Conservation (phyloP, 2,329 filamentous ascomycete genomes). For the Trichoderma sp. region DNA sequence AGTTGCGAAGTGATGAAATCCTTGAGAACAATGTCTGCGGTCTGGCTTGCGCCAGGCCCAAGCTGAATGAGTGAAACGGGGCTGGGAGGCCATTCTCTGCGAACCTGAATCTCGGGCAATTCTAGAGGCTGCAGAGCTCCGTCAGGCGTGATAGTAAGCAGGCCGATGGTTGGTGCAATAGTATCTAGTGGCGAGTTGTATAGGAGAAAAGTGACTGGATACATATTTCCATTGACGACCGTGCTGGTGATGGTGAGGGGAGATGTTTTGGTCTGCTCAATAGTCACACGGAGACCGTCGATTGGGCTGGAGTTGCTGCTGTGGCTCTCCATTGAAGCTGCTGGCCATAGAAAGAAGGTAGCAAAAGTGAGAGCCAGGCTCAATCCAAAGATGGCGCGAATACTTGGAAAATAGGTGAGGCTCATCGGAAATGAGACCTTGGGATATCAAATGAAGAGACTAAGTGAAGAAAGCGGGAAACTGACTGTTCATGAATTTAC, state of each 20-base stretch:
- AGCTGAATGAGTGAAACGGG: slow-evolving; percentile 43
- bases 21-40: slow-evolving; percentile 40
- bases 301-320: slow-evolving; percentile 23
- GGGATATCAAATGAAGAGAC: background rate
- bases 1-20: slow-evolving; percentile 38
- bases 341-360: slow-evolving; percentile 25
- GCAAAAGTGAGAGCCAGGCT: slow-evolving; percentile 26
- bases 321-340: slow-evolving; percentile 25
- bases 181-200: slow-evolving; percentile 51
- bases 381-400: slow-evolving; percentile 7
- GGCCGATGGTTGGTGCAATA: slow-evolving; percentile 43
- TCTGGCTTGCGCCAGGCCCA: slow-evolving; percentile 38
- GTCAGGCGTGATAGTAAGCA: slow-evolving; percentile 42
- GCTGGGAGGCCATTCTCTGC: slow-evolving; percentile 44
- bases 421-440: background rate
- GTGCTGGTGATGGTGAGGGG: slow-evolving; percentile 40
- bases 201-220: slow-evolving; percentile 43
- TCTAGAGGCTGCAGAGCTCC: slow-evolving; percentile 38
- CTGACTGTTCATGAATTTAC: background rate
- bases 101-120: slow-evolving; percentile 40
- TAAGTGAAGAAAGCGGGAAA: background rate
- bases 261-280: slow-evolving; percentile 37
- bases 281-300: slow-evolving; percentile 35
- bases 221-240: slow-evolving; percentile 43
- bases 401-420: background rate